A percentile compares a stretch with the other conserved stretches of the same genome.
phyloP scores from a whole-genome alignment of 2,329 filamentous ascomycete genomes.

The Capronia coronata region DNA sequence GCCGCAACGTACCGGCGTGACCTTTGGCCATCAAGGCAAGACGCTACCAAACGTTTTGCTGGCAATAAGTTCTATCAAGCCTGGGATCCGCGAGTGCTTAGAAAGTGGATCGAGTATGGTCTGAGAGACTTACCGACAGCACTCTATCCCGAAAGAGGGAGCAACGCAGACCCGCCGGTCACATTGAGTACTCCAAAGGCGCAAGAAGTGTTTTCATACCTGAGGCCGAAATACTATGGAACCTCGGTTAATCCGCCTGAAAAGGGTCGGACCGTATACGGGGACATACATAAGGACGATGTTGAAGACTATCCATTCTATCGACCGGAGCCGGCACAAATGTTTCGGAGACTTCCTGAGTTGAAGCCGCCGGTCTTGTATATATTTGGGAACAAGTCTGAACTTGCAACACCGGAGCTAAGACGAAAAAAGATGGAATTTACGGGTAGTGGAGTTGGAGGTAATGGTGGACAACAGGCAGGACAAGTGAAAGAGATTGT shows the following conservation, averaged over 20 bases:
- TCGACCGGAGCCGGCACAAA: slow-evolving; percentile 36
- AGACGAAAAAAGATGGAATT: slow-evolving; percentile 39
- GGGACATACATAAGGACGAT: slow-evolving; percentile 39
- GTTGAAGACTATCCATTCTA: slow-evolving; percentile 39
- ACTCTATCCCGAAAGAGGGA: slow-evolving; percentile 49
- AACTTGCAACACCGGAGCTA: slow-evolving; percentile 36
- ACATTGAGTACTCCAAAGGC: slow-evolving; percentile 74
- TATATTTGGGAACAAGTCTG: slow-evolving; percentile 39
- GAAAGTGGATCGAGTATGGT: slow-evolving; percentile 65
- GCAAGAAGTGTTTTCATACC: slow-evolving; percentile 63
- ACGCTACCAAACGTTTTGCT: slow-evolving; percentile 60
- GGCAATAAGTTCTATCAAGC: slow-evolving; percentile 68
- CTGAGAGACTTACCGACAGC: slow-evolving; percentile 64
- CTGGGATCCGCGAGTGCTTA: slow-evolving; percentile 77
- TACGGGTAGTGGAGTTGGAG: slow-evolving; percentile 36
- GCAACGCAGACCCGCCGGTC: slow-evolving; percentile 38
- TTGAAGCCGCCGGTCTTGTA: slow-evolving; percentile 41
- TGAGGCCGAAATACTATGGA: slow-evolving; percentile 52
- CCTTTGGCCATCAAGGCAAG: slow-evolving; percentile 68
- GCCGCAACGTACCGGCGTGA: slow-evolving; percentile 70
- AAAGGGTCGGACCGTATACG: slow-evolving; percentile 34
- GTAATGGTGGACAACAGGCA: slow-evolving; percentile 51
- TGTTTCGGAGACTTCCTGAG: slow-evolving; percentile 38
- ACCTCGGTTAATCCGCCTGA: slow-evolving; percentile 35
- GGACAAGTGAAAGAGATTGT: slow-evolving; percentile 27